Conservation (phyloP, 78 protist species). For the Bodo saltans region DNA sequence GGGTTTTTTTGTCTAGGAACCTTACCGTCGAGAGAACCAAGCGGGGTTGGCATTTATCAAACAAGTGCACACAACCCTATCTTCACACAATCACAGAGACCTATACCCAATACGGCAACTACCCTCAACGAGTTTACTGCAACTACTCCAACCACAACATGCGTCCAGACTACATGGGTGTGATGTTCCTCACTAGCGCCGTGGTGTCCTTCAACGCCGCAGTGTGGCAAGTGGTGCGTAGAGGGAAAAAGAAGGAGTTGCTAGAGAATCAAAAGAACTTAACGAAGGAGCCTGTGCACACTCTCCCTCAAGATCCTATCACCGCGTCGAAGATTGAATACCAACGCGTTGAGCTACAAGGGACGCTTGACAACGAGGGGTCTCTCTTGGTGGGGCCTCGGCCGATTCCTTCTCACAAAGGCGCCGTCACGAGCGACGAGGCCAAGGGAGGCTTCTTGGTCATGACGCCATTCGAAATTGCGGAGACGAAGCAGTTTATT, state of each 20-base stretch:
- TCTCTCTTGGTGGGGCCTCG: neutral
- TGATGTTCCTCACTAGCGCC: no score
- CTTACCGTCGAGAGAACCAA: no score
- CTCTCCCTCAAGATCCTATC: neutral
- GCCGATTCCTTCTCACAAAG: neutral
- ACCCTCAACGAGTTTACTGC: no score
- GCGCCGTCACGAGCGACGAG: neutral
- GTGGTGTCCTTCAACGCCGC: neutral
- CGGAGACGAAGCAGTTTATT: neutral
- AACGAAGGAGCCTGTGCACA: neutral
- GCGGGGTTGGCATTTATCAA: no score
- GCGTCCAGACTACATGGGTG: no score
- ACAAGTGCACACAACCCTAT: no score
- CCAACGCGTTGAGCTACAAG: neutral
- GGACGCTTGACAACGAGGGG: neutral
- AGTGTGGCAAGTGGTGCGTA: neutral
- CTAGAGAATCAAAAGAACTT: neutral
- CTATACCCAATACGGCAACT: no score
- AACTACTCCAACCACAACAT: no score
- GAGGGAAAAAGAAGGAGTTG: neutral
- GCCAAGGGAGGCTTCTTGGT: neutral
- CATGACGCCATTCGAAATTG: neutral
- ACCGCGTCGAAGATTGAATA: no score
- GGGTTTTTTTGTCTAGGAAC: no score
- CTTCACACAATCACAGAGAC: no score